A percentile compares a stretch with the other conserved stretches of the same genome.
These are phyloP conservation scores for Penicillium fimorum DNA, from an alignment of 495 filamentous ascomycete species.

Conservation along the genomic window DNA sequence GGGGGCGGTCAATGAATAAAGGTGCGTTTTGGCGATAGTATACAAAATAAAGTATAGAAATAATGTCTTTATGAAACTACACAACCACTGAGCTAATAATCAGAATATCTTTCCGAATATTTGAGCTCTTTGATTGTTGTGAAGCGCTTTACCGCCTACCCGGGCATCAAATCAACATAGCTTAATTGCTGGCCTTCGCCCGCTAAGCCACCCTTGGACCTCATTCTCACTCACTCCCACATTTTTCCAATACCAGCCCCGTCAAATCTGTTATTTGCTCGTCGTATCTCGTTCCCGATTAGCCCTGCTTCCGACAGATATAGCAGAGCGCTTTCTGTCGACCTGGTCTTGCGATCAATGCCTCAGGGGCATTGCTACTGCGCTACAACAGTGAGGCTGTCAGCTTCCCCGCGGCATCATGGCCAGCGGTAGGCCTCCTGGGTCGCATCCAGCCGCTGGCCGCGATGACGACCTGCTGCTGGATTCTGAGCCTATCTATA, in stretches of 20 bases:
- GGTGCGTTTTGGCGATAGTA: background rate
- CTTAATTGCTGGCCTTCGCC: slow-evolving; percentile 26
- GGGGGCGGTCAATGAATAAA: background rate
- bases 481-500: slow-evolving; percentile 66
- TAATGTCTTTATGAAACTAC: background rate
- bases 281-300: background rate
- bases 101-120: background rate
- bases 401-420: slow-evolving; percentile 45
- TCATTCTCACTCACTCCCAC: slow-evolving; percentile 13
- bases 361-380: slow-evolving; percentile 41
- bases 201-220: slow-evolving; percentile 27
- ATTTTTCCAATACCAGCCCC: slow-evolving; percentile 6
- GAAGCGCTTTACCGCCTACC: slow-evolving; percentile 24
- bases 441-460: slow-evolving; percentile 56
- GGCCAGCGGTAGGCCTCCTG: slow-evolving; percentile 64
- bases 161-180: slow-evolving; percentile 19
- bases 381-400: slow-evolving; percentile 38
- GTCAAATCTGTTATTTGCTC: slow-evolving; percentile 12
- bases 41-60: background rate
- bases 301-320: slow-evolving; percentile 7
- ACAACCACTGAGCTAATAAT: background rate
- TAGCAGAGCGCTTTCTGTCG: slow-evolving; percentile 7
- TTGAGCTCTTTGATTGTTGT: slow-evolving; percentile 3
- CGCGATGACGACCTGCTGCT: slow-evolving; percentile 72
- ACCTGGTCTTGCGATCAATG: slow-evolving; percentile 36